Conservation (phyloP, 2,329 filamentous ascomycete genomes). For the Acephala macrosclerotiorum region DNA sequence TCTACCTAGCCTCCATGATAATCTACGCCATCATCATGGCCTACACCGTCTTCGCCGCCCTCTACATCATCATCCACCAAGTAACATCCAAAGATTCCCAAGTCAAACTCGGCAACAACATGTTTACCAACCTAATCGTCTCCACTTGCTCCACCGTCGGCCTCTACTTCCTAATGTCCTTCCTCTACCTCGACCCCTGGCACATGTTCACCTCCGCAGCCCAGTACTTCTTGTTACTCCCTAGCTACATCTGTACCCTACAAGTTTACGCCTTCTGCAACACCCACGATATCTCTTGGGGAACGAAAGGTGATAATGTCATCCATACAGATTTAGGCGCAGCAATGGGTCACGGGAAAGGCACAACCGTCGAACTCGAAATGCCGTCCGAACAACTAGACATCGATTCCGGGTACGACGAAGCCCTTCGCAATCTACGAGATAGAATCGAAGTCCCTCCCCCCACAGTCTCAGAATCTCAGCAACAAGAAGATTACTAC, state of each 20-base stretch:
- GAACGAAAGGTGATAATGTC: conserved; percentile 97
- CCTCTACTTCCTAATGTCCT: conserved; percentile 94
- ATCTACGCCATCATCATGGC: conserved; percentile 94
- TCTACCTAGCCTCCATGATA: conserved; percentile 88
- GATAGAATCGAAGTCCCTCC: conserved; percentile 85
- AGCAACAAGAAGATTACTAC: conserved; percentile 98
- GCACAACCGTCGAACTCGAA: conserved; percentile 86
- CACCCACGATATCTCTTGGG: conserved; percentile 98
- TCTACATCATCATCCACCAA: conserved; percentile 90
- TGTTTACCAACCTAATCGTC: conserved; percentile 95
- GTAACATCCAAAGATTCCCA: conserved; percentile 57
- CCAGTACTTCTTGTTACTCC: conserved; percentile 93
- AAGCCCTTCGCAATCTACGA: conserved; percentile 93
- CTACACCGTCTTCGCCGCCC: conserved; percentile 88
- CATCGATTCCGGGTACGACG: conserved; percentile 97
- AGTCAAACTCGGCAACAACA: conserved; percentile 77
- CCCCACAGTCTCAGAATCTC: conserved; percentile 70
- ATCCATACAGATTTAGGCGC: conserved; percentile 91
- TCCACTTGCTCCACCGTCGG: conserved; percentile 89
- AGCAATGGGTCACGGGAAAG: conserved; percentile 76
- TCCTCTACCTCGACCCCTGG: conserved; percentile 97
- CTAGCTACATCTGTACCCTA: conserved; percentile 93
- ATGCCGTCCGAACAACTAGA: conserved; percentile 98
- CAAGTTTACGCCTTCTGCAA: conserved; percentile 99
- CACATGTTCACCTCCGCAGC: conserved; percentile 94